Conservation (phyloP, 2,329 filamentous ascomycete genomes). For the Niveomyces coronatus region DNA sequence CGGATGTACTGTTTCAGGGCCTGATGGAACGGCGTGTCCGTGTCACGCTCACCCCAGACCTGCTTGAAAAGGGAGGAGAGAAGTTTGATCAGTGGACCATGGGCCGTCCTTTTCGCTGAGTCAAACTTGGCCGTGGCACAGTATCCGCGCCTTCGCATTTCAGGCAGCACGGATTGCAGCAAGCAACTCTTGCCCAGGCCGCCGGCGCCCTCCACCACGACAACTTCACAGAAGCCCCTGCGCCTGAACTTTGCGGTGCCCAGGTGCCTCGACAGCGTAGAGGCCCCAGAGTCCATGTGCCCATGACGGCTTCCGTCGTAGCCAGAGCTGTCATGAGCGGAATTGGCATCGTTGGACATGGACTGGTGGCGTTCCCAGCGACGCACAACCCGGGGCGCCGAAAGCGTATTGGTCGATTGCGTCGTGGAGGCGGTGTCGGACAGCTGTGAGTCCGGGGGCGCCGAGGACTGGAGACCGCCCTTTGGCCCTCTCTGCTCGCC, state of each 20-base stretch:
- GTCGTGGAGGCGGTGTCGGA: conserved; percentile 39
- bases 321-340: conserved; percentile 33
- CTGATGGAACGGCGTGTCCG: conserved; percentile 53
- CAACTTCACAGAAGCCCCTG: conserved; percentile 53
- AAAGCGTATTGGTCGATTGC: conserved; percentile 24
- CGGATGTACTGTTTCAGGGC: conserved; percentile 50
- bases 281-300: conserved; percentile 34
- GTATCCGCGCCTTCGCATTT: conserved; percentile 51
- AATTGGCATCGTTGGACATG: conserved; percentile 37
- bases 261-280: conserved; percentile 43
- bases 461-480: conserved; percentile 30
- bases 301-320: conserved; percentile 34
- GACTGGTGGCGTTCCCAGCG: conserved; percentile 44
- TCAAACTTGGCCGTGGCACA: conserved; percentile 59
- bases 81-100: conserved; percentile 54
- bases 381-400: conserved; percentile 28
- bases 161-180: conserved; percentile 51
- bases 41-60: conserved; percentile 56
- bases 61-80: conserved; percentile 57
- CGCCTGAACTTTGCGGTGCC: conserved; percentile 48
- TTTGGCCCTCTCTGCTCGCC: conserved; percentile 31
- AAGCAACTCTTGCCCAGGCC: conserved; percentile 57
- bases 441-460: conserved; percentile 30
- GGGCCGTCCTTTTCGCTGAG: conserved; percentile 47
- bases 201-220: conserved; percentile 49